These are phyloP conservation scores for Parasarocladium wereldwijsianum DNA, from an alignment of 2,329 filamentous ascomycete genomes.

Conservation along the genomic window DNA sequence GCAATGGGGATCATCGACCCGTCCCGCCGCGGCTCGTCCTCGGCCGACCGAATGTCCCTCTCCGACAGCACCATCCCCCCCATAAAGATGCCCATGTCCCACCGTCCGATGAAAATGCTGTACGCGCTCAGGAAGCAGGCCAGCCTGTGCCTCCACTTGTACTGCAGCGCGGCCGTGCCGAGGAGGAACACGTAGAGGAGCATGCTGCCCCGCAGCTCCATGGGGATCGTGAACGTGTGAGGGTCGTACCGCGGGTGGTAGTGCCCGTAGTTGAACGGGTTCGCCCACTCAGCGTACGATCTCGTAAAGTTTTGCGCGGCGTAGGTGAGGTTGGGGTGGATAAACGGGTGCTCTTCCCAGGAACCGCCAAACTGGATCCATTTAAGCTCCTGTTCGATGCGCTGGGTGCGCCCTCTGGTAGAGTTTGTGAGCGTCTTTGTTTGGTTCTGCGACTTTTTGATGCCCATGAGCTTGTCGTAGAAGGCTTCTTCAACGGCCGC, in stretches of 20 bases:
- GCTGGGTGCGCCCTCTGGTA: too few species aligned
- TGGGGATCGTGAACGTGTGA: conserved; percentile 25
- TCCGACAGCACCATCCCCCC: conserved; percentile 22
- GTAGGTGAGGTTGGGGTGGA: conserved; percentile 21
- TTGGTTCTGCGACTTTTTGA: neutral
- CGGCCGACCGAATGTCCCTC: conserved; percentile 16
- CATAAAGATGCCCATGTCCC: conserved; percentile 25
- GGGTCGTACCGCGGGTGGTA: conserved; percentile 25
- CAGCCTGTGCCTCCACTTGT: conserved; percentile 17
- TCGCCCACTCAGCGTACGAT: conserved; percentile 23
- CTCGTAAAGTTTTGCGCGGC: conserved; percentile 23
- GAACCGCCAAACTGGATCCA: conserved; percentile 24
- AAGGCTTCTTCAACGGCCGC: conserved; percentile 7
- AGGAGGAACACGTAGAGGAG: conserved; percentile 24
- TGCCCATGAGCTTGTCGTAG: conserved; percentile 4
- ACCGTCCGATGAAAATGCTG: conserved; percentile 18
- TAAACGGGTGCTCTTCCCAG: conserved; percentile 25
- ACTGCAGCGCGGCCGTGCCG: conserved; percentile 20
- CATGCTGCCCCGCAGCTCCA: conserved; percentile 26
- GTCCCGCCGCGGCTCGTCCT: conserved; percentile 2
- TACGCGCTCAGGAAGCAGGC: conserved; percentile 17
- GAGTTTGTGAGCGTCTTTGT: too few species aligned
- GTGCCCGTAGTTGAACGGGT: conserved; percentile 23
- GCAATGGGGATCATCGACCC: conserved; percentile 3
- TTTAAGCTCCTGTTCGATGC: conserved; percentile 10